Percentiles rank a stretch among this genome's conserved stretches.
Evolutionary conservation across 192 early-diverging fungal species (phyloP).

Genomic region (Physocladia obscura): DNA sequence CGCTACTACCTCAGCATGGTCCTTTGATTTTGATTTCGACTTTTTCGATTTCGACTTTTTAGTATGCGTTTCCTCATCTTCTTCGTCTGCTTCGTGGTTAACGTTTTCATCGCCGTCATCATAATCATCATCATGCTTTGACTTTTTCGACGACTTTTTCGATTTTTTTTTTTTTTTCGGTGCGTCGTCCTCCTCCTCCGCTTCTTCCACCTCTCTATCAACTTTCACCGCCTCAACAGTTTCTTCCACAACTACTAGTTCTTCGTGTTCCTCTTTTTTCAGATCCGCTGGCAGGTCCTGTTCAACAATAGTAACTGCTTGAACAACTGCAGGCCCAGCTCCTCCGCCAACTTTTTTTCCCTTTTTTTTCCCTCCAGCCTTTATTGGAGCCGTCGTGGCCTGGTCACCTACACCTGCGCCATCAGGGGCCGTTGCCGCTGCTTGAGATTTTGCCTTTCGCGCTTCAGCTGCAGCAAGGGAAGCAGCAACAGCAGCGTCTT

Average conservation of each 20-base stretch:
- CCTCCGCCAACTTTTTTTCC: not conserved
- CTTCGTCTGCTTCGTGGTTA: not conserved
- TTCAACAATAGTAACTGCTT: not conserved
- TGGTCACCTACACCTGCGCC: not conserved
- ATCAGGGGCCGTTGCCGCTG: not conserved
- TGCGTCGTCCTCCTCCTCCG: not conserved
- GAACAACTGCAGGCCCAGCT: not conserved
- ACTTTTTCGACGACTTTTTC: not conserved
- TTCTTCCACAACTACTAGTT: too few relatives aligned
- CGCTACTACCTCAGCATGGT: too few relatives aligned
- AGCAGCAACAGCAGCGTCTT: constrained; percentile 32
- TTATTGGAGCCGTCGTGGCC: too few relatives aligned
- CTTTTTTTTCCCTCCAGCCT: too few relatives aligned
- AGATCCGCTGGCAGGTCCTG: not conserved
- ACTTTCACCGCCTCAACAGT: too few relatives aligned
- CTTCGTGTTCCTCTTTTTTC: too few relatives aligned
- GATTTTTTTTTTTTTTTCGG: not conserved
- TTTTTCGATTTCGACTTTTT: not conserved
- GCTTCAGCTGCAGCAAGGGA: not conserved
- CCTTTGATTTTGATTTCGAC: not conserved
- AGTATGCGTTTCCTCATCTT: not conserved
- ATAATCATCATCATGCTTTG: not conserved
- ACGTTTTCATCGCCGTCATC: not conserved
- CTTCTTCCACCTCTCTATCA: too few relatives aligned
- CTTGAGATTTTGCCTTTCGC: not conserved